These are phyloP conservation scores for Monilinia fructicola DNA, from an alignment of 2,329 filamentous ascomycete species.

Conservation along the genomic window DNA sequence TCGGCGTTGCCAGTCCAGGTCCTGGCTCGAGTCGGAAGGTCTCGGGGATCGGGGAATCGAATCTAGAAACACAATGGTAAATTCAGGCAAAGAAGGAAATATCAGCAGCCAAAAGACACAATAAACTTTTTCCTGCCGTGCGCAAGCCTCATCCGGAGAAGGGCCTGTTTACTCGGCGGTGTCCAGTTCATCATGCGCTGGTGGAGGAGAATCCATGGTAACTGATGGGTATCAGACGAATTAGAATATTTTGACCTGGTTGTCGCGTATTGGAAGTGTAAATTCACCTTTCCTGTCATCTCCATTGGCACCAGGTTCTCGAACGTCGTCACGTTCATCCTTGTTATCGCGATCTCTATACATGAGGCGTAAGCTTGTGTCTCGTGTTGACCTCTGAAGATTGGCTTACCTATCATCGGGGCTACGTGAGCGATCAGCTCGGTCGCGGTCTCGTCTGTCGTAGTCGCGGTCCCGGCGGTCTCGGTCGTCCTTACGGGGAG, in stretches of 20 bases:
- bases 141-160: conserved; percentile 30
- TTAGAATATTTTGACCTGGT: conserved; percentile 28
- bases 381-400: neutral
- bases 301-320: conserved; percentile 76
- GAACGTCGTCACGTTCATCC: conserved; percentile 68
- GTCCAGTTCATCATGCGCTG: conserved; percentile 91
- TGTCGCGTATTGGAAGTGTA: conserved; percentile 27
- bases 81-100: conserved; percentile 37
- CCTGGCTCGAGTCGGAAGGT: conserved; percentile 28
- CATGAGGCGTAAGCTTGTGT: conserved; percentile 6
- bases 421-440: conserved; percentile 66
- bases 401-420: conserved; percentile 57
- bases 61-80: conserved; percentile 41
- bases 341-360: conserved; percentile 49
- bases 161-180: conserved; percentile 69
- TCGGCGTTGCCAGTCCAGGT: conserved; percentile 12
- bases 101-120: conserved; percentile 34
- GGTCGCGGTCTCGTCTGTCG: conserved; percentile 61
- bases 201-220: conserved; percentile 74
- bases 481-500: conserved; percentile 84
- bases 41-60: conserved; percentile 29
- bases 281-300: conserved; percentile 84
- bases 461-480: conserved; percentile 78
- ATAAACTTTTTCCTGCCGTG: conserved; percentile 35
- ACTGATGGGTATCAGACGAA: conserved; percentile 38